Percentiles rank a stretch among this genome's conserved stretches.
Evolutionary conservation across 1,139 yeast genomes (phyloP).

Genomic region (Blastobotrys aristatus): DNA sequence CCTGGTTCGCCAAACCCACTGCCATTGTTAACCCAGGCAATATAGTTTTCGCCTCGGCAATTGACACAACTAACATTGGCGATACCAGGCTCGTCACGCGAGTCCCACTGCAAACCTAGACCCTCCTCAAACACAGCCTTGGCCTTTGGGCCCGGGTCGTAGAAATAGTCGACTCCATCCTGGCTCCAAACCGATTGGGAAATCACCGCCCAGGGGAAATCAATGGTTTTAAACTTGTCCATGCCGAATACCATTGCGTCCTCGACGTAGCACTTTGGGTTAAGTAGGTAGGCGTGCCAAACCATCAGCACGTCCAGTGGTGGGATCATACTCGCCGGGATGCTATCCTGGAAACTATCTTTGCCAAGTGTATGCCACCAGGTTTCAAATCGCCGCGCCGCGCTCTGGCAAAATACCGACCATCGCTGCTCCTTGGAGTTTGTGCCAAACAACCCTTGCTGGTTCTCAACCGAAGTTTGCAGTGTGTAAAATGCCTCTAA

Average conservation of each 20-base stretch:
- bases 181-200: conserved; percentile 24
- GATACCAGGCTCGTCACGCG: not conserved
- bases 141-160: conserved; percentile 20
- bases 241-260: conserved; percentile 21
- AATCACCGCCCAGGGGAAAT: conserved; percentile 22
- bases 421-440: conserved; percentile 29
- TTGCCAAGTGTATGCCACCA: conserved; percentile 25
- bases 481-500: conserved; percentile 33
- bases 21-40: conserved; percentile 3
- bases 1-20: conserved; percentile 7
- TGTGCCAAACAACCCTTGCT: conserved; percentile 20
- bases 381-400: conserved; percentile 34
- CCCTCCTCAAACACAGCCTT: not conserved
- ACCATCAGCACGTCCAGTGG: conserved; percentile 41
- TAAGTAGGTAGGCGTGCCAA: conserved; percentile 39
- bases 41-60: not conserved
- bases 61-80: not conserved
- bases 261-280: conserved; percentile 35
- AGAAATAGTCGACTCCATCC: conserved; percentile 15
- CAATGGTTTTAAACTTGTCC: not conserved
- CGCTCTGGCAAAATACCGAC: conserved; percentile 34
- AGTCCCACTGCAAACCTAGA: not conserved
- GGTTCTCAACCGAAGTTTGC: conserved; percentile 23
- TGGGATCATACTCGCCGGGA: conserved; percentile 25
- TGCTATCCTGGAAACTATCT: not conserved